phyloP scores from a whole-genome alignment of 2,329 filamentous ascomycete species.

The Blastomyces silverae region DNA sequence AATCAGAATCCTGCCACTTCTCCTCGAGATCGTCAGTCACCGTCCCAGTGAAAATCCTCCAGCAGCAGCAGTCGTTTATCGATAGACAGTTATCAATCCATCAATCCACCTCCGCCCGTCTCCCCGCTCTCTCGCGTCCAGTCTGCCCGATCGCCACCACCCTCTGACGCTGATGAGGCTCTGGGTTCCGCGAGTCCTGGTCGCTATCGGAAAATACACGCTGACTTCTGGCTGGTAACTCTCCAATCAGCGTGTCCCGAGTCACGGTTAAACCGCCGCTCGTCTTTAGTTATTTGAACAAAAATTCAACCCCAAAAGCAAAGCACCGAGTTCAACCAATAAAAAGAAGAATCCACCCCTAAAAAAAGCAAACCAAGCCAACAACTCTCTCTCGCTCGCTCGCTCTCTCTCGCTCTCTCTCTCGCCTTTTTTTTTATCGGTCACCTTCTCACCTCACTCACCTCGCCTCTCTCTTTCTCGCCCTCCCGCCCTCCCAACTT shows the following conservation, averaged over 20 bases:
- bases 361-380: not conserved
- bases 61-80: not conserved
- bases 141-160: not conserved
- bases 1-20: not conserved
- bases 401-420: not conserved
- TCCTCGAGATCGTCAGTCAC: not conserved
- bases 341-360: not conserved
- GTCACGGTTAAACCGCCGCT: not conserved
- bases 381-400: too few relatives aligned
- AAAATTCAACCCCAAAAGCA: too few relatives aligned
- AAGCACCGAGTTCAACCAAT: not conserved
- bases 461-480: conserved; percentile 14
- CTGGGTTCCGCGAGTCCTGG: not conserved
- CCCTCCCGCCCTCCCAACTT: conserved; percentile 13
- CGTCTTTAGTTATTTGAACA: too few relatives aligned
- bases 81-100: not conserved
- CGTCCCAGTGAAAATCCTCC: not conserved
- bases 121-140: not conserved
- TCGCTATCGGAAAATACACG: conserved; percentile 1
- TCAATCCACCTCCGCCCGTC: not conserved
- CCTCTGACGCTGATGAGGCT: not conserved
- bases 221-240: conserved; percentile 5
- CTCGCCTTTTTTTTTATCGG: not conserved
- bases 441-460: not conserved
- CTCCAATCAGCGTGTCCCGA: conserved; percentile 2